These are phyloP conservation scores for Emericellopsis terricola DNA, from an alignment of 495 filamentous ascomycete genomes.

Conservation along the genomic window DNA sequence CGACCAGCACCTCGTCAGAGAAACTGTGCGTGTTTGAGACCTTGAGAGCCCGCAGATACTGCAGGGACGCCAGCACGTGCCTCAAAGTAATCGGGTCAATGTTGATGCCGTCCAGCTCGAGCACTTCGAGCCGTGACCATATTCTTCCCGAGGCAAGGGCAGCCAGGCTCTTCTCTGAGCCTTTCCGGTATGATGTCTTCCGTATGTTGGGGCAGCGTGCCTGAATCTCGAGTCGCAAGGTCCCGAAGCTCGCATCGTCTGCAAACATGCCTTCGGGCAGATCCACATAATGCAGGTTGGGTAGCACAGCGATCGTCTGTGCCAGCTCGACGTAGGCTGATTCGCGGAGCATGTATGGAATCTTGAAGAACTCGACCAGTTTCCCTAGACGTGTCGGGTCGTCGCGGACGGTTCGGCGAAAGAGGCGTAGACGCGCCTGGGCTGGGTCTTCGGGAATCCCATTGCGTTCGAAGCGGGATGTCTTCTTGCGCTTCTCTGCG, in stretches of 20 bases:
- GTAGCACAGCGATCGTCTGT: conserved; percentile 66
- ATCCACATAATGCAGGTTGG: conserved; percentile 77
- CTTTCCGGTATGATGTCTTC: conserved; percentile 69
- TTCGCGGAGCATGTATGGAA: conserved; percentile 93
- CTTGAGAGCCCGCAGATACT: conserved; percentile 49
- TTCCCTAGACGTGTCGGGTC: conserved; percentile 41
- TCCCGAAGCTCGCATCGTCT: conserved; percentile 55
- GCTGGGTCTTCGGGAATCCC: conserved; percentile 63
- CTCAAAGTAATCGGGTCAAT: conserved; percentile 56
- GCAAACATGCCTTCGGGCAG: conserved; percentile 72
- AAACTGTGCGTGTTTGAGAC: conserved; percentile 47
- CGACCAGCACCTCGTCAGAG: conserved; percentile 55
- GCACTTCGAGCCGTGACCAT: conserved; percentile 64
- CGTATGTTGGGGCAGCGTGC: conserved; percentile 65
- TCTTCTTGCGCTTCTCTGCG: conserved; percentile 55
- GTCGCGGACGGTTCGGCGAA: conserved; percentile 67
- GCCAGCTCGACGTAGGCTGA: conserved; percentile 71
- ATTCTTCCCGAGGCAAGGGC: conserved; percentile 41
- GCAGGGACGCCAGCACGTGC: conserved; percentile 49
- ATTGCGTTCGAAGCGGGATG: conserved; percentile 57
- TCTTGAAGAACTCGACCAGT: conserved; percentile 61
- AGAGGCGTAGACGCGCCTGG: conserved; percentile 51
- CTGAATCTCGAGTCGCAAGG: conserved; percentile 68
- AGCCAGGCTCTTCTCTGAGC: conserved; percentile 63
- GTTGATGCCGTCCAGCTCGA: conserved; percentile 56